These are phyloP conservation scores for Vigna radiata DNA, from an alignment of 306 rosid genomes.

Conservation along the genomic window DNA sequence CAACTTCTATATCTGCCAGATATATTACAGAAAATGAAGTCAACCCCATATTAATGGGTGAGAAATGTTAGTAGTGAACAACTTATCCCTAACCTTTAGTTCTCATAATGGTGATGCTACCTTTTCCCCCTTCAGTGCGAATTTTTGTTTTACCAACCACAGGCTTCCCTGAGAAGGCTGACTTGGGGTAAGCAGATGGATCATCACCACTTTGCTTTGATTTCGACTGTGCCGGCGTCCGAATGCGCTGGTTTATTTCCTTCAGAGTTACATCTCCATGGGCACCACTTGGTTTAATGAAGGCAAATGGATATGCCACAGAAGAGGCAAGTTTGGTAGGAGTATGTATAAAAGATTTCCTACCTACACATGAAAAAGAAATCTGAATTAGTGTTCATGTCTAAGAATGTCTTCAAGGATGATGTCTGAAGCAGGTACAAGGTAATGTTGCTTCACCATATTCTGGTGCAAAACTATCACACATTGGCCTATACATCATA, in stretches of 20 bases:
- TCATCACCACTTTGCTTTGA: constrained; percentile 62
- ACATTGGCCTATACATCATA: constrained; percentile 5
- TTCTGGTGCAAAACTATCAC: background rate
- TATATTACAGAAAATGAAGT: constrained; percentile 46
- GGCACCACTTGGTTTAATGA: constrained; percentile 92
- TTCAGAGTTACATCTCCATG: constrained; percentile 95
- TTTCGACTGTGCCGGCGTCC: constrained; percentile 74
- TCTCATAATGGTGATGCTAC: constrained; percentile 98
- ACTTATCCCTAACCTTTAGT: constrained; percentile 75
- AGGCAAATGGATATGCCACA: constrained; percentile 95
- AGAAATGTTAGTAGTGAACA: constrained; percentile 37
- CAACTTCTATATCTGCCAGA: constrained; percentile 41
- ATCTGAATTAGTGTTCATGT: constrained; percentile 31
- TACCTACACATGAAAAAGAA: constrained; percentile 64
- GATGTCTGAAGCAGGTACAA: background rate
- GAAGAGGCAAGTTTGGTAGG: constrained; percentile 82
- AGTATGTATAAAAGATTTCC: constrained; percentile 71
- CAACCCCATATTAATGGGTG: constrained; percentile 35
- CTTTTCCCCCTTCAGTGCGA: constrained; percentile 94
- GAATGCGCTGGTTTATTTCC: constrained; percentile 95
- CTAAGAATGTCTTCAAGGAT: background rate
- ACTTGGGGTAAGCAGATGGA: constrained; percentile 73
- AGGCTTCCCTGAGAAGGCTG: constrained; percentile 98
- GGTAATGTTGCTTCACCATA: background rate
- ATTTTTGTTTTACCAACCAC: constrained; percentile 95